Conservation (phyloP, 495 filamentous ascomycete genomes). For the Podospora sp. region DNA sequence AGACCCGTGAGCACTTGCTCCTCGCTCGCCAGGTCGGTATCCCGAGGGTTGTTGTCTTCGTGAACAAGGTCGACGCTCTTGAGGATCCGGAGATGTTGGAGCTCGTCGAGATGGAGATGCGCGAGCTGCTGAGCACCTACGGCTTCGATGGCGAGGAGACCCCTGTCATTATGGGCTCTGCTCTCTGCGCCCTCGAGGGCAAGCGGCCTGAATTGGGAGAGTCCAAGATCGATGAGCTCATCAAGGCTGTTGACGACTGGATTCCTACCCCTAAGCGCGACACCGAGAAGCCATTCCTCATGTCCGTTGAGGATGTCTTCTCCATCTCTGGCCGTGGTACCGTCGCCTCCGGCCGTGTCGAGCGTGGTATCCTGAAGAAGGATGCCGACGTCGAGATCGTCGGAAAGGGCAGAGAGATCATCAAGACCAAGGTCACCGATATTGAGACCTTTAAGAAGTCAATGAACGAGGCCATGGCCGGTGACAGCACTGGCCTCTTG, state of each 20-base stretch:
- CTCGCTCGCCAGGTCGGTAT: conserved; percentile 98
- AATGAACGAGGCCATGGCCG: conserved; percentile 88
- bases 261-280: conserved; percentile 92
- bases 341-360: conserved; percentile 93
- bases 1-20: conserved; percentile 97
- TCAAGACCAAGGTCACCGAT: conserved; percentile 99
- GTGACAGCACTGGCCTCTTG: conserved; percentile 97
- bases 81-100: conserved; percentile 99
- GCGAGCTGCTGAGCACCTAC: conserved; percentile 87
- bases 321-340: conserved; percentile 97
- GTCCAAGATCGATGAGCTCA: conserved; percentile 81
- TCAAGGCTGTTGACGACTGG: conserved; percentile 90
- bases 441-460: conserved; percentile 99
- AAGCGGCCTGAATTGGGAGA: conserved; percentile 84
- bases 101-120: conserved; percentile 99
- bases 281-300: conserved; percentile 95
- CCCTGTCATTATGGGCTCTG: conserved; percentile 93
- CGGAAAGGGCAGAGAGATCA: conserved; percentile 71
- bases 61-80: conserved; percentile 97
- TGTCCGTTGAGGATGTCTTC: conserved; percentile 98
- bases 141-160: conserved; percentile 98
- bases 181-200: conserved; percentile 90
- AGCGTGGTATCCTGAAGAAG: conserved; percentile 90
- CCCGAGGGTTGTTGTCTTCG: conserved; percentile 96
- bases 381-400: conserved; percentile 92